Base-by-base conservation (phyloP, 2,329 filamentous ascomycete species). In the Sarocladiaceae sp. region DNA sequence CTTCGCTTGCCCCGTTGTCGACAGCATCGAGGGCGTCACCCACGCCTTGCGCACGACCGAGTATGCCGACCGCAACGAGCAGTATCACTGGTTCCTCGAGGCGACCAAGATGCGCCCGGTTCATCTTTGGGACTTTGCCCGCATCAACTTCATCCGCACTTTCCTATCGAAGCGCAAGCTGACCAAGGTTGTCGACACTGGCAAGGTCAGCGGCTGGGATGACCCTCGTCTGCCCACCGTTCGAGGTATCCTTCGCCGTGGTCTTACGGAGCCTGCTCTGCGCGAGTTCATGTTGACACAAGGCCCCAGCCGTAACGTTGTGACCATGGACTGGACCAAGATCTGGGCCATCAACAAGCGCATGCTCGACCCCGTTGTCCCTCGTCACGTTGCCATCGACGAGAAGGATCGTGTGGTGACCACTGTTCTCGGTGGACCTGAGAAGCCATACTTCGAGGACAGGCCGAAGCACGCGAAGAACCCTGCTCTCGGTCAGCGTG, bases 401-500 rank as follows among this genome's bases (percentile, higher is more conserved):
- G 75, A 80, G 56, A 80, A 85, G 56, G 76, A 86, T 55, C 72
- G 77, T 35, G 88, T 95, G 49, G 82, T 78, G 58, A 82, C 85
- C 18, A 79, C 71, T 4, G 64, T 95, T 40, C 79, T 70, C 40
- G 86, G 86, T 41, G 87, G 86, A 33, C 74, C 78, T 3, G 85
- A 85, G 35, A 82, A 77, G 0, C 82, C 80, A 1, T 71, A 76
- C 19, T 77, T 74, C 16, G 82, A 88, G 59, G 80, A 94, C 50
- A 90, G 86, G 65, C 85, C 87, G 33, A 85, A 88, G 66, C 90
- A 96, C 66, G 82, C 80, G 58, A 97, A 97, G 77, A 95, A 96
- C 70, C 74, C 83, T 34, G 78, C 82, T 2, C 73, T 96, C 6
- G 91, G 91, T 48, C 82, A 72, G 55, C 96, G 96, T 76, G 86